Conservation (phyloP, 768 basidiomycete species). For the Botryobasidium botryosum region DNA sequence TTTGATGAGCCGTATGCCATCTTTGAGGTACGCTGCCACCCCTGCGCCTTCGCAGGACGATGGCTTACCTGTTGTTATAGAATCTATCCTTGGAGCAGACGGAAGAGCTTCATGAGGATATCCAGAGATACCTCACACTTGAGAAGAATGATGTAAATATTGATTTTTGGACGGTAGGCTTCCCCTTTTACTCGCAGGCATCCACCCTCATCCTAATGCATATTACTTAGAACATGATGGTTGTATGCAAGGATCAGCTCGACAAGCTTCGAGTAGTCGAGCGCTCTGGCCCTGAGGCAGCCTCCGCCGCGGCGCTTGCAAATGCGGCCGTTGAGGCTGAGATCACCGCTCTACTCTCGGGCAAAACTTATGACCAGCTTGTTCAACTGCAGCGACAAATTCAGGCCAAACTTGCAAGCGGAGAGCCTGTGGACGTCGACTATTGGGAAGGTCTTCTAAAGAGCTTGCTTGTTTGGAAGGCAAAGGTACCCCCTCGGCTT, state of each 20-base stretch:
- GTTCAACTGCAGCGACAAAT: constrained; percentile 68
- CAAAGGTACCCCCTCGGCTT: constrained; percentile 51
- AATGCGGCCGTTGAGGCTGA: constrained; percentile 73
- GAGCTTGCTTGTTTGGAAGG: constrained; percentile 90
- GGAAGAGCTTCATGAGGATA: constrained; percentile 86
- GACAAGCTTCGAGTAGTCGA: constrained; percentile 52
- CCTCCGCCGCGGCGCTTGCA: constrained; percentile 25
- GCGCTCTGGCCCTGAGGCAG: constrained; percentile 32
- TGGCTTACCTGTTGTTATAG: constrained; percentile 25
- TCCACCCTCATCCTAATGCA: constrained; percentile 1
- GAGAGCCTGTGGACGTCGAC: constrained; percentile 90
- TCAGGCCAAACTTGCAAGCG: constrained; percentile 73
- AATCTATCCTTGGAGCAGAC: constrained; percentile 77
- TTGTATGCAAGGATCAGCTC: constrained; percentile 80
- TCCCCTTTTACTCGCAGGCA: constrained; percentile 13
- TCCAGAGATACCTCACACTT: constrained; percentile 75
- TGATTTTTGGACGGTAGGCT: constrained; percentile 89
- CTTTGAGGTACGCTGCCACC: constrained; percentile 51
- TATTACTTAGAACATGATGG: constrained; percentile 77
- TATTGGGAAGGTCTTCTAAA: constrained; percentile 93
- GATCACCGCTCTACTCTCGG: constrained; percentile 60
- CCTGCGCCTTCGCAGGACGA: neutral
- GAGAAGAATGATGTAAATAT: constrained; percentile 74
- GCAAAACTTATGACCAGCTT: constrained; percentile 77
- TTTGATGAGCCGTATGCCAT: constrained; percentile 98